These are phyloP conservation scores for Phoma sp. DNA, from an alignment of 2,329 filamentous ascomycete genomes.

Conservation along the genomic window DNA sequence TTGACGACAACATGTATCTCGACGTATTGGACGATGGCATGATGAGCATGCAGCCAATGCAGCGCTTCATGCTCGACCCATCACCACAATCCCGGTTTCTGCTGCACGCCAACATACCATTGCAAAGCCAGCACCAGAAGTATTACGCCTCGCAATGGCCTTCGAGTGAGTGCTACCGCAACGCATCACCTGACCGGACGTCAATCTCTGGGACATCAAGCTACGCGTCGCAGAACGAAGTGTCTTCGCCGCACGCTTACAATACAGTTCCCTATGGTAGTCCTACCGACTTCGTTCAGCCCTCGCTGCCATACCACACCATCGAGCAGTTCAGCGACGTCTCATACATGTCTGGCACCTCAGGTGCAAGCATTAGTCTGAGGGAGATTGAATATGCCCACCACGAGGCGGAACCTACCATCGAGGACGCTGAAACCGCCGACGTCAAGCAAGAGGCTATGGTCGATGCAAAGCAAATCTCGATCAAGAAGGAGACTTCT, in stretches of 20 bases:
- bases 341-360: slow-evolving; percentile 19
- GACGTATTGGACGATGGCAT: slow-evolving; percentile 26
- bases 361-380: slow-evolving; percentile 33
- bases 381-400: slow-evolving; percentile 46
- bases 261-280: slow-evolving; percentile 28
- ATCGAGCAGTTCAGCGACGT: slow-evolving; percentile 25
- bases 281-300: slow-evolving; percentile 27
- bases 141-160: slow-evolving; percentile 36
- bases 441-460: slow-evolving; percentile 33
- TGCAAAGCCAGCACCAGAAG: slow-evolving; percentile 23
- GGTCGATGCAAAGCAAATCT: slow-evolving; percentile 19
- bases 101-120: slow-evolving; percentile 38
- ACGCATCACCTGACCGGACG: slow-evolving; percentile 45
- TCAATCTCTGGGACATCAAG: slow-evolving; percentile 43
- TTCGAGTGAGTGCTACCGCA: slow-evolving; percentile 28
- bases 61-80: slow-evolving; percentile 45
- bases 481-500: slow-evolving; percentile 26
- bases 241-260: slow-evolving; percentile 34
- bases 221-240: slow-evolving; percentile 40
- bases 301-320: slow-evolving; percentile 27
- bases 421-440: slow-evolving; percentile 35
- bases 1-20: slow-evolving; percentile 29
- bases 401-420: slow-evolving; percentile 30
- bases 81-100: slow-evolving; percentile 35
- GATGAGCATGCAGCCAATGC: slow-evolving; percentile 40